A percentile compares a stretch with the other conserved stretches of the same genome.
Conservation (phyloP, 2,329 filamentous ascomycete species). For the Trichoderma sp. region DNA sequence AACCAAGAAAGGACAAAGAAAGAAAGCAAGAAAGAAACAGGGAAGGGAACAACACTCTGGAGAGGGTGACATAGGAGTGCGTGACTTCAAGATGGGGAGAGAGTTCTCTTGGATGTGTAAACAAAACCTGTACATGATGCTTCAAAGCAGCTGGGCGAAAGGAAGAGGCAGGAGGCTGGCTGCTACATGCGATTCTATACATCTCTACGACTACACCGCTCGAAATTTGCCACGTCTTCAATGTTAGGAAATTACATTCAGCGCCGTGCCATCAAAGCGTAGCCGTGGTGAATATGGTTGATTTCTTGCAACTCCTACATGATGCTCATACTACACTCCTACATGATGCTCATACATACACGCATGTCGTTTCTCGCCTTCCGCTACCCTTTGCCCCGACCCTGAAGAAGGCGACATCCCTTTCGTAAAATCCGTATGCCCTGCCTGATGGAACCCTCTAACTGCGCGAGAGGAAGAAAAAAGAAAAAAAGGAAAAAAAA, state of each 20-base stretch:
- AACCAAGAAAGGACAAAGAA: not conserved
- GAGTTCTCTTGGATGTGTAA: conserved; percentile 23
- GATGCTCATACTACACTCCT: not conserved
- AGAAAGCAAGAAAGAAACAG: not conserved
- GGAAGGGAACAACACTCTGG: not conserved
- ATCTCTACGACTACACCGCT: conserved; percentile 28
- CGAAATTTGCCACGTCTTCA: conserved; percentile 27
- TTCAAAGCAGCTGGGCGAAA: not conserved
- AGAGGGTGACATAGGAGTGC: not conserved
- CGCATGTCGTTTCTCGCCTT: not conserved
- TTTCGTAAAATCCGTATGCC: not conserved
- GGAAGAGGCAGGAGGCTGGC: not conserved
- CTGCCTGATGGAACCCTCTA: not conserved
- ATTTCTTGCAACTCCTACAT: not conserved
- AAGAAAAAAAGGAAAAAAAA: not conserved
- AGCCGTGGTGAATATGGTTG: not conserved
- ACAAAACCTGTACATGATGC: conserved; percentile 28
- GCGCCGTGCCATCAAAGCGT: not conserved
- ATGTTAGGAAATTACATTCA: conserved; percentile 24
- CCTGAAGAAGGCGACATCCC: not conserved
- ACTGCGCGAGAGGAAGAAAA: not conserved
- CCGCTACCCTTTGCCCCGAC: not conserved
- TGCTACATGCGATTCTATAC: conserved; percentile 14
- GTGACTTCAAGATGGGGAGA: conserved; percentile 9
- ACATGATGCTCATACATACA: not conserved